A percentile compares a stretch with the other conserved stretches of the same genome.
Evolutionary conservation across 192 early-diverging fungal genomes (phyloP).

Genomic region (Coemansia sp.): DNA sequence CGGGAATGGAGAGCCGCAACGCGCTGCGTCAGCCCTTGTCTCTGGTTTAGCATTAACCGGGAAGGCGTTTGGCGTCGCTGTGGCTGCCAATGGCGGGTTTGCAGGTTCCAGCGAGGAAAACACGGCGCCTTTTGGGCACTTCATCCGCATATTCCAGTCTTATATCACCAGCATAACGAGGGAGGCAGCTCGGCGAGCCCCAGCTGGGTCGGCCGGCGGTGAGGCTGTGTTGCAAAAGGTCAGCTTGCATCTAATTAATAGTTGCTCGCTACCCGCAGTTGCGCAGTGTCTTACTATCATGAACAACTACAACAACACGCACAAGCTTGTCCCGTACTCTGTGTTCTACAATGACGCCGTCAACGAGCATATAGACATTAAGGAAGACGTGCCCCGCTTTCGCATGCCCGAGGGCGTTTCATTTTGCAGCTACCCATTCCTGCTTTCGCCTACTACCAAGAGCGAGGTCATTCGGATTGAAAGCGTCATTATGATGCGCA

Average conservation of each 20-base stretch:
- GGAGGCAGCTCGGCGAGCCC: conserved; percentile 12
- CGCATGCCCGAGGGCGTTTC: conserved; percentile 64
- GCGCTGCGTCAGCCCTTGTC: not conserved
- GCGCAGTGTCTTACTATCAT: conserved; percentile 31
- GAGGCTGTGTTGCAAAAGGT: conserved; percentile 23
- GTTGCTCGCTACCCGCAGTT: conserved; percentile 20
- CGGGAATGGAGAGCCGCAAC: not conserved
- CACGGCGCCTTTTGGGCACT: conserved; percentile 13
- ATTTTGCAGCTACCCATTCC: conserved; percentile 73
- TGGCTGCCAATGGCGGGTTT: not conserved
- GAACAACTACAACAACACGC: conserved; percentile 61
- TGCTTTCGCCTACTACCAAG: conserved; percentile 67
- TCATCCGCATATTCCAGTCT: conserved; percentile 28
- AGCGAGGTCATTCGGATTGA: conserved; percentile 70
- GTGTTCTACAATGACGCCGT: conserved; percentile 68
- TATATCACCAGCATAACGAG: conserved; percentile 33
- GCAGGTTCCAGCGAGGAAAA: not conserved
- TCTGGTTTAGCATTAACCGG: not conserved
- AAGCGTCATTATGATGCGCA: conserved; percentile 66
- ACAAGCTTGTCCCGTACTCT: conserved; percentile 54
- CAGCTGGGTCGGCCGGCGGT: not conserved
- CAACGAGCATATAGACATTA: conserved; percentile 69
- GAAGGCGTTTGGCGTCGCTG: not conserved
- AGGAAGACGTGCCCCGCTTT: conserved; percentile 71
- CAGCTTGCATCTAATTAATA: conserved; percentile 23